Evolutionary conservation across 1,139 yeast species (phyloP).

Genomic region (Magnusiomyces magnusii): DNA sequence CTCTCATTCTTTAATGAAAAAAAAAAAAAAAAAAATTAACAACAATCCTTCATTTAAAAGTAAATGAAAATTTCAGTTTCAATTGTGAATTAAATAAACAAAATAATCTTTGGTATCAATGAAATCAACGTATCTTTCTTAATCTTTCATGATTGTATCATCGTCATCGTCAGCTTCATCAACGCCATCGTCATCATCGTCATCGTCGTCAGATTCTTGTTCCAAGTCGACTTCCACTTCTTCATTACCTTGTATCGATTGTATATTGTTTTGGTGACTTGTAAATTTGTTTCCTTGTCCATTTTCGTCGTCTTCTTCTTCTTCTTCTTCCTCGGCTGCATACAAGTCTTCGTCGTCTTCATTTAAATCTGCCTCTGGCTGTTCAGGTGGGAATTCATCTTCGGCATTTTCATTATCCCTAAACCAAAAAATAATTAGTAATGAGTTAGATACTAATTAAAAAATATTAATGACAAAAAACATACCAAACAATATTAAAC

Average conservation of each 20-base stretch:
- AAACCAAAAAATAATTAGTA: neutral
- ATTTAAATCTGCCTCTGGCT: conserved; percentile 47
- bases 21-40: too few species aligned
- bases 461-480: conserved; percentile 32
- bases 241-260: conserved; percentile 17
- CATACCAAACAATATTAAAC: conserved; percentile 84
- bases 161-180: neutral
- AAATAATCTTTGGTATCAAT: too few species aligned
- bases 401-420: conserved; percentile 47
- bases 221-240: neutral
- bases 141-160: neutral
- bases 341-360: conserved; percentile 34
- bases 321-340: conserved; percentile 34
- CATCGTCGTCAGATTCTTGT: neutral
- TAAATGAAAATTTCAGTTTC: too few species aligned
- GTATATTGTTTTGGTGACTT: conserved; percentile 28
- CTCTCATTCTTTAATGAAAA: too few species aligned
- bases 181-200: neutral
- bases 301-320: conserved; percentile 35
- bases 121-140: neutral
- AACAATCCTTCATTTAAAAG: too few species aligned
- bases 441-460: neutral
- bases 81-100: too few species aligned
- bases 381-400: conserved; percentile 75
- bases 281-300: conserved; percentile 32